phyloP scores from a whole-genome alignment of 441 rosid genomes.

The Arabidopsis hybrid region DNA sequence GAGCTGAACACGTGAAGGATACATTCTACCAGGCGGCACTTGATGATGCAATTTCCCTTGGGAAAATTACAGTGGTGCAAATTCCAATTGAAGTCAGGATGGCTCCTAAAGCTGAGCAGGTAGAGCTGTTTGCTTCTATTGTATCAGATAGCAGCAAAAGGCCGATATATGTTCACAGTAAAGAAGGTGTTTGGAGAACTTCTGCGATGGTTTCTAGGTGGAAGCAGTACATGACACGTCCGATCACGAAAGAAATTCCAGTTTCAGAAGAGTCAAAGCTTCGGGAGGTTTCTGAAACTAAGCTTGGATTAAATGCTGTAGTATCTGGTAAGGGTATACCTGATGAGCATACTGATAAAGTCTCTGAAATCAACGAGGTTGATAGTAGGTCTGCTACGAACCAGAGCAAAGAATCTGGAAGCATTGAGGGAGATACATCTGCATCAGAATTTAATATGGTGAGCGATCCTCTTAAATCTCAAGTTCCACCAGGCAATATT shows the following conservation, averaged over 20 bases:
- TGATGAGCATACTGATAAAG: conserved; percentile 40
- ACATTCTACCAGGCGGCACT: conserved; percentile 75
- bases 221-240: conserved; percentile 85
- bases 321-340: conserved; percentile 41
- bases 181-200: conserved; percentile 93
- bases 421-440: conserved; percentile 45
- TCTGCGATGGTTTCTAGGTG: conserved; percentile 94
- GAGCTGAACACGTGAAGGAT: conserved; percentile 87
- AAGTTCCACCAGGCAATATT: conserved; percentile 78
- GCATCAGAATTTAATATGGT: conserved; percentile 44
- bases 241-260: conserved; percentile 42
- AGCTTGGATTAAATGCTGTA: conserved; percentile 50
- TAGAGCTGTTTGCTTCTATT: conserved; percentile 84
- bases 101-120: conserved; percentile 92
- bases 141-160: conserved; percentile 75
- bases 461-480: conserved; percentile 82
- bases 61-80: conserved; percentile 69
- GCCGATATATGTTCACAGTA: conserved; percentile 92
- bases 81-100: conserved; percentile 84
- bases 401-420: conserved; percentile 44
- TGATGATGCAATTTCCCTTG: conserved; percentile 63
- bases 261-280: conserved; percentile 45
- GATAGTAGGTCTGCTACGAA: conserved; percentile 35
- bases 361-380: conserved; percentile 34
- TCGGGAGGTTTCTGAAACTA: conserved; percentile 42